Evolutionary conservation across 805 yeast species (phyloP).

Genomic region (Ogataea trehalophila): DNA sequence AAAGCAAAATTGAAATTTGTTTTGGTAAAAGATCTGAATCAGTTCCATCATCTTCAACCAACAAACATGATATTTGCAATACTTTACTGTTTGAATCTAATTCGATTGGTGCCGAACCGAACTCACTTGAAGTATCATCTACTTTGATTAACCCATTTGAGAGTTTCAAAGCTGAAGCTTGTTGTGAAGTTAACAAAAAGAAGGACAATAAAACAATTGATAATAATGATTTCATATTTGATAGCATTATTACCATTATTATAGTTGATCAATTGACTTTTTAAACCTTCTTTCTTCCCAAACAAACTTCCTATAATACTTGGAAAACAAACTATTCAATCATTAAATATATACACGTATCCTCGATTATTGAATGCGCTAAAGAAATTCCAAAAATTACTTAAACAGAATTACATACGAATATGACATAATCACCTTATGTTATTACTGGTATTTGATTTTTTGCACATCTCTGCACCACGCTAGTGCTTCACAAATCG

Average conservation of each 20-base stretch:
- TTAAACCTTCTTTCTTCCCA: no score
- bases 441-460: no score
- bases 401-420: no score
- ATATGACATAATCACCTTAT: no score
- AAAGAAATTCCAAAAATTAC: no score
- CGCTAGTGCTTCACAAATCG: no score
- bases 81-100: slow-evolving; percentile 5
- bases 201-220: background rate
- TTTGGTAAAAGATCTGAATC: slow-evolving; percentile 11
- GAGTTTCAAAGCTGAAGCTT: background rate
- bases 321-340: no score
- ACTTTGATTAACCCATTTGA: slow-evolving; percentile 6
- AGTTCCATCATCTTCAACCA: slow-evolving; percentile 7
- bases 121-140: slow-evolving; percentile 4
- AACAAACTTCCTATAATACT: no score
- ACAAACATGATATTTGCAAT: slow-evolving; percentile 14
- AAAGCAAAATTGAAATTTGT: slow-evolving; percentile 24
- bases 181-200: background rate
- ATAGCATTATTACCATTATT: background rate
- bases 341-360: no score
- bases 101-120: slow-evolving; percentile 4
- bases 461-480: no score
- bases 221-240: background rate
- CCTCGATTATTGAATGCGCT: no score
- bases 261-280: no score